Percentiles rank a stretch among this genome's conserved stretches.
Evolutionary conservation across 768 basidiomycete genomes (phyloP).

Genomic region (Panaeolus cyanescens): DNA sequence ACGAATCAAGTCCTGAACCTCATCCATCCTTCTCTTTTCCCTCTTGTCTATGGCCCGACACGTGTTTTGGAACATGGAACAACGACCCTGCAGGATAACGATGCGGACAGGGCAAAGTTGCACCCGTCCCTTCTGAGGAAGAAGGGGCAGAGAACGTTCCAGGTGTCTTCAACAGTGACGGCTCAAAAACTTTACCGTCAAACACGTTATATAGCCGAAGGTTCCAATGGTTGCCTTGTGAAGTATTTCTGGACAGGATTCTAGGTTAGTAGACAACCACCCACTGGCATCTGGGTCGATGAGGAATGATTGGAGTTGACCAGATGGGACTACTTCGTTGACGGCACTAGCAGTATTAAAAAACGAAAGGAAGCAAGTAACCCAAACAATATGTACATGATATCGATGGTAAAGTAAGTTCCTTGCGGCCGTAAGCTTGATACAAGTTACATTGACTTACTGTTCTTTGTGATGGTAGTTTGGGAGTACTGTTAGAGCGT

Average conservation of each 20-base stretch:
- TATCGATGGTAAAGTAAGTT: too few species aligned
- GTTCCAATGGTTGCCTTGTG: conserved; percentile 1
- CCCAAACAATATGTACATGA: too few species aligned
- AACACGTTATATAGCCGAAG: background rate
- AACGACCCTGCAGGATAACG: conserved; percentile 23
- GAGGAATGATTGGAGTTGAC: conserved; percentile 53
- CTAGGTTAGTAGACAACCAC: too few species aligned
- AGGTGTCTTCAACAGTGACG: background rate
- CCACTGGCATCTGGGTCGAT: conserved; percentile 43
- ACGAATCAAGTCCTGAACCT: conserved; percentile 47
- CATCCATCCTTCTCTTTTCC: conserved; percentile 44
- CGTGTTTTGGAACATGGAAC: conserved; percentile 11
- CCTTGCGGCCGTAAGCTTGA: too few species aligned
- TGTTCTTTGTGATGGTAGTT: too few species aligned
- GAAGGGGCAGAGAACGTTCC: background rate
- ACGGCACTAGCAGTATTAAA: too few species aligned
- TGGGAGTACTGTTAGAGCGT: too few species aligned
- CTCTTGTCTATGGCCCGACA: conserved; percentile 33
- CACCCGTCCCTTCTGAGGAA: background rate
- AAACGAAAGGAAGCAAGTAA: too few species aligned
- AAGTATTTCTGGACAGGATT: too few species aligned
- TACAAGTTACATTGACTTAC: too few species aligned
- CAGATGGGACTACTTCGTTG: conserved; percentile 47
- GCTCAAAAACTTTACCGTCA: too few species aligned
- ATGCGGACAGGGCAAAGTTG: background rate